Evolutionary conservation across 345 rosid species (phyloP), one percentile per base, ranked within the genome.

Genomic region (Heritiera fomes): DNA sequence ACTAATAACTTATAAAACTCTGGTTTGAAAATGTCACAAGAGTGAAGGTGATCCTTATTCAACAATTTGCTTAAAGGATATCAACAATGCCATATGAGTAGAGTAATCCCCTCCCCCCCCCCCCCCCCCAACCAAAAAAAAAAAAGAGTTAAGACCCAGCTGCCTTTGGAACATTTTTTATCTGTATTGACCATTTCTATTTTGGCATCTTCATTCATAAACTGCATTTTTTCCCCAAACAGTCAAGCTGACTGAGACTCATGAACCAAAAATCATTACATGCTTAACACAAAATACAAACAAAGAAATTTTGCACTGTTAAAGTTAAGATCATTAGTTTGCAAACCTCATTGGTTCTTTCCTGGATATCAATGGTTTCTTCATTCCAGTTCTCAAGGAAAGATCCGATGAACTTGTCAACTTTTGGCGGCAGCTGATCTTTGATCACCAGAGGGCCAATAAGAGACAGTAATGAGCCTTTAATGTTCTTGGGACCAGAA

Each of bases 1-100:
- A 87, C 50, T n/a, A 88, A 89, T 49, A 95, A 87, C 85, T 90
- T 89, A 82, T 87, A 88, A 75, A 91, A 93, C 80, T 84, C 95
- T 45, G 73, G 82, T 84, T 80, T 88, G 81, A 91, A 91, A 52
- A 78, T 82, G 66, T 76, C 77, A 53, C 75, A 23, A 75, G 0
- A 85, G 56, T 55, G 84, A 60, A 38, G 82, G 76, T 6, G 88
- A 85, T 82, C 87, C 91, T 23, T 77, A 50, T 6, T 82, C 91
- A 8, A 84, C 86, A 30, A 90, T 88, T 79, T 85, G 94, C 78
- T 89, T 77, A 62, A 95, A 82, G 2, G 97, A 75, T 12, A 90
- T 81, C 20, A 83, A 81, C 49, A 95, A 80, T 8, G 98, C 93
- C 97, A 95, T 93, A 97, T 91, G 79, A 76, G 79, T 8, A 8